Percentiles rank a stretch among this genome's conserved stretches.
Conservation (phyloP, 208 protist genomes). For the Strigomonas galati region DNA sequence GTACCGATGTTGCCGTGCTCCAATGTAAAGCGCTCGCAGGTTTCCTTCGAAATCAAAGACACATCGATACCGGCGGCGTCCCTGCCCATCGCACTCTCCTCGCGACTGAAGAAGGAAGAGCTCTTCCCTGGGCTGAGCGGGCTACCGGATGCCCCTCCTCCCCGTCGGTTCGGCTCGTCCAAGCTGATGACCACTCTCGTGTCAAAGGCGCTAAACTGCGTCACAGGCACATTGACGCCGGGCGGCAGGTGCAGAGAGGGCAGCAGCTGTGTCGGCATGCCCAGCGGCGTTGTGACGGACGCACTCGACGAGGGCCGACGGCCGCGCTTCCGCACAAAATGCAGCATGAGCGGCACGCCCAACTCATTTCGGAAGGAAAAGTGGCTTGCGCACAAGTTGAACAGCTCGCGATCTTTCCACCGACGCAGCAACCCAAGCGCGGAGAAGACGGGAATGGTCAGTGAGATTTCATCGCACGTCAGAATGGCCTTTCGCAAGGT, state of each 20-base stretch:
- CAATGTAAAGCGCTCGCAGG: neutral
- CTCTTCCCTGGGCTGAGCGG: neutral
- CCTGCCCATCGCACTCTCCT: neutral
- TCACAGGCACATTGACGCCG: neutral
- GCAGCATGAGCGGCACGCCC: constrained; percentile 27
- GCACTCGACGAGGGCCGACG: neutral
- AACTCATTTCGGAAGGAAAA: constrained; percentile 35
- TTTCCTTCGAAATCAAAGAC: neutral
- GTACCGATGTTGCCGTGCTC: neutral
- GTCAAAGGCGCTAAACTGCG: neutral
- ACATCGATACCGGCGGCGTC: neutral
- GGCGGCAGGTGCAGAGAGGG: neutral
- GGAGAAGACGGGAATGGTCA: constrained; percentile 30
- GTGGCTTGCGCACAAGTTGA: constrained; percentile 13
- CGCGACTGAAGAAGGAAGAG: neutral
- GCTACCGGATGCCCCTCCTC: too few species aligned
- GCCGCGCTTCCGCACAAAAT: neutral
- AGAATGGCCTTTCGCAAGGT: constrained; percentile 13
- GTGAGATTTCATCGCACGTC: constrained; percentile 21
- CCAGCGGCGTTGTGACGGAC: neutral
- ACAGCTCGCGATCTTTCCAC: neutral
- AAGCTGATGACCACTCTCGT: neutral
- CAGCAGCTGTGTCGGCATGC: neutral
- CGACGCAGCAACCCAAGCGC: constrained; percentile 13
- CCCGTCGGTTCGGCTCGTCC: neutral